Conservation (phyloP, 331 rosid genomes). For the Phaseolus coccineus region DNA sequence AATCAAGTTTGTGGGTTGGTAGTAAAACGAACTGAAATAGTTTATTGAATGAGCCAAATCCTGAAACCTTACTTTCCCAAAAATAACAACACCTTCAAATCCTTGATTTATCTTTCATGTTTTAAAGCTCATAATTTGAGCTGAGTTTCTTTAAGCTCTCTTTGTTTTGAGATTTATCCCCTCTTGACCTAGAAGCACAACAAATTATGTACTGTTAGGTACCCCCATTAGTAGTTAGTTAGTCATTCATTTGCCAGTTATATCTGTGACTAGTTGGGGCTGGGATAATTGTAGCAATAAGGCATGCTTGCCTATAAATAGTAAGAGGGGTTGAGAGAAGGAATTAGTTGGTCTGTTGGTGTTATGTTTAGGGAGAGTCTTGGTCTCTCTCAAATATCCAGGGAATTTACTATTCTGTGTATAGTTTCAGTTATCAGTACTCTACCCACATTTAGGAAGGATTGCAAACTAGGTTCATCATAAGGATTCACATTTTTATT, state of each 20-base stretch:
- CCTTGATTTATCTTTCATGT: background rate
- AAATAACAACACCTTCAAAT: background rate
- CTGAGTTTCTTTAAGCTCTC: constrained; percentile 7
- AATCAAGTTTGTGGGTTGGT: constrained; percentile 22
- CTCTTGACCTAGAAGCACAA: constrained; percentile 23
- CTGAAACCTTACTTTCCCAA: background rate
- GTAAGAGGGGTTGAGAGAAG: background rate
- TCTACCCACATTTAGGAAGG: background rate
- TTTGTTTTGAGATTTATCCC: background rate
- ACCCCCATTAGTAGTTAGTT: background rate
- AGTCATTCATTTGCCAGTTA: background rate
- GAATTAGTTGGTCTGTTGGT: background rate
- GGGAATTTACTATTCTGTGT: background rate
- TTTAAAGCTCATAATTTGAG: constrained; percentile 4
- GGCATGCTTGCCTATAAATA: constrained; percentile 2
- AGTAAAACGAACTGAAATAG: background rate
- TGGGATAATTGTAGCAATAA: background rate
- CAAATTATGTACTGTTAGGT: background rate
- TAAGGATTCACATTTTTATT: background rate
- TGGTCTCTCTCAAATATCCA: background rate
- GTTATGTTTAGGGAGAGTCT: background rate
- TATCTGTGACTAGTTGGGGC: background rate
- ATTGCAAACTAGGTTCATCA: background rate
- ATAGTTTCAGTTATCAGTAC: background rate
- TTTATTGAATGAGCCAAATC: constrained; percentile 19